A percentile compares a stretch with the other conserved stretches of the same genome.
phyloP scores from a whole-genome alignment of 768 basidiomycete species.

The Lentinula boryana region DNA sequence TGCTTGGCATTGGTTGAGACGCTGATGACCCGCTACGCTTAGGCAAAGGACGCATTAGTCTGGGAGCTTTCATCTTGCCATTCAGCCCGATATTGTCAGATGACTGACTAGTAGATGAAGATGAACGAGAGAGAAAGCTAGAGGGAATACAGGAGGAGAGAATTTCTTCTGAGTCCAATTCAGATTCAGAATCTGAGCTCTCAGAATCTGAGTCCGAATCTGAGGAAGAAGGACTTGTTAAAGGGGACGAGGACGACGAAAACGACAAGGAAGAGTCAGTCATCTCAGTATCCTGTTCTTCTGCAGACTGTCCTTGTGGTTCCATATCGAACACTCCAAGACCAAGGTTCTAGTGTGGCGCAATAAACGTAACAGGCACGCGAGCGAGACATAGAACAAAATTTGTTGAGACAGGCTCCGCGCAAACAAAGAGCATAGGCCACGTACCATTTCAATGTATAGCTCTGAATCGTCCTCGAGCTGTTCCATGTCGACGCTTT shows the following conservation, averaged over 20 bases:
- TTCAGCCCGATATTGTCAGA: not conserved
- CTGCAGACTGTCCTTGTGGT: not conserved
- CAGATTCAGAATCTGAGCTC: slow-evolving; percentile 2
- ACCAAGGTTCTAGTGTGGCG: slow-evolving; percentile 1
- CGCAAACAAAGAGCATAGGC: not conserved
- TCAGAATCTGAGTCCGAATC: not conserved
- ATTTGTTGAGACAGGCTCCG: not conserved
- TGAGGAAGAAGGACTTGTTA: not conserved
- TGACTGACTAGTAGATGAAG: not conserved
- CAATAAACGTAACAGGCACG: not conserved
- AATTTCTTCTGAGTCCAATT: slow-evolving; percentile 6
- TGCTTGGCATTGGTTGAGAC: not conserved
- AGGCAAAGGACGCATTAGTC: slow-evolving; percentile 2
- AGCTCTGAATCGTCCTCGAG: slow-evolving; percentile 38
- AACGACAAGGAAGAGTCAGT: not conserved
- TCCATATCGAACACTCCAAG: slow-evolving; percentile 6
- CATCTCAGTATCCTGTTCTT: slow-evolving; percentile 4
- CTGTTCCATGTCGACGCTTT: slow-evolving; percentile 67
- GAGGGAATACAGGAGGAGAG: slow-evolving; percentile 5
- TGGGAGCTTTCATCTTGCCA: not conserved
- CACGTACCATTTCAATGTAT: slow-evolving; percentile 63
- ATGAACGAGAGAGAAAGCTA: not conserved
- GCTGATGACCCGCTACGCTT: not conserved
- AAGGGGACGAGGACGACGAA: not conserved
- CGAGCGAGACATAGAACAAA: not conserved